phyloP scores from a whole-genome alignment of 202 grass and related monocot species.

The Elaeis oleifera region DNA sequence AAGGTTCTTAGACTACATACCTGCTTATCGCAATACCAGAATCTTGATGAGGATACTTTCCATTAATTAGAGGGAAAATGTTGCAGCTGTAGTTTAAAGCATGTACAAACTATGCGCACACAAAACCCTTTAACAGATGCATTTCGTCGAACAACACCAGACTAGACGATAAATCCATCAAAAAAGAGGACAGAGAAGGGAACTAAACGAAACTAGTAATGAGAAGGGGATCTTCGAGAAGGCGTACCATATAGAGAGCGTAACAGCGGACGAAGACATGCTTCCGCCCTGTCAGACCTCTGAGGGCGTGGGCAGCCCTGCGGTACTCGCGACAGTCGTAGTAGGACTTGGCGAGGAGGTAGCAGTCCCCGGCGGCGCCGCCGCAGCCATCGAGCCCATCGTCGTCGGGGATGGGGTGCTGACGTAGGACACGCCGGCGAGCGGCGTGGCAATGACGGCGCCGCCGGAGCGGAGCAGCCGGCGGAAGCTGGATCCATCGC shows the following conservation, averaged over 20 bases:
- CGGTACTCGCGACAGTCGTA: constrained; percentile 91
- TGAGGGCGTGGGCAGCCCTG: constrained; percentile 57
- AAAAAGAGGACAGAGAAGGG: not conserved
- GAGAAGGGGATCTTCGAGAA: not conserved
- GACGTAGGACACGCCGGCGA: constrained; percentile 69
- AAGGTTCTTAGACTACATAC: too few species aligned
- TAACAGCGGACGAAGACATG: constrained; percentile 87
- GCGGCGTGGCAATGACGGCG: constrained; percentile 43
- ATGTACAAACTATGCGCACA: too few species aligned
- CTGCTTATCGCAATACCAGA: too few species aligned
- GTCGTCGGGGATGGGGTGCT: constrained; percentile 75
- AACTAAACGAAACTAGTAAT: too few species aligned
- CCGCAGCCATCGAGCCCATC: constrained; percentile 48
- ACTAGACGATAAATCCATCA: too few species aligned
- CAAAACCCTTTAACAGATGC: too few species aligned
- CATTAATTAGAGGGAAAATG: too few species aligned
- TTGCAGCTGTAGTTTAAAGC: too few species aligned
- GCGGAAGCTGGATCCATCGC: constrained; percentile 54
- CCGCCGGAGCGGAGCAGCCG: constrained; percentile 41
- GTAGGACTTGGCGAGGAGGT: constrained; percentile 93
- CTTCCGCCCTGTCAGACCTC: constrained; percentile 48
- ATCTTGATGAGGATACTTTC: too few species aligned
- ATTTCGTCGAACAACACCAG: too few species aligned
- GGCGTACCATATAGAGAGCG: constrained; percentile 81
- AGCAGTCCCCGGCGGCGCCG: constrained; percentile 29